Evolutionary conservation across 495 filamentous ascomycete genomes (phyloP).

Genomic region (Jackrogersella multiformis): DNA sequence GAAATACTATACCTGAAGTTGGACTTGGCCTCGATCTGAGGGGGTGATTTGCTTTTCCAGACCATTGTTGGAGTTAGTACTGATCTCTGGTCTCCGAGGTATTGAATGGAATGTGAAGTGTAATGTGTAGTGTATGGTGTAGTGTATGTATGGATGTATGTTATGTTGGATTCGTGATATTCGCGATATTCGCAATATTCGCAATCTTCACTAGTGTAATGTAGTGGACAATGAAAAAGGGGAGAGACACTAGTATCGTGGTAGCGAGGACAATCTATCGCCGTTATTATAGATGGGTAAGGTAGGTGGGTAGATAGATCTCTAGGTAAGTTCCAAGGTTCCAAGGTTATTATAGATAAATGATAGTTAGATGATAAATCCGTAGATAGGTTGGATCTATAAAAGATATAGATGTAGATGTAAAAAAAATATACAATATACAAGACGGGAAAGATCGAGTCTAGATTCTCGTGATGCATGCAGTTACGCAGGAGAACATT

Average conservation of each 20-base stretch:
- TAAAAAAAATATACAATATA: neutral
- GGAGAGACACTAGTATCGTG: neutral
- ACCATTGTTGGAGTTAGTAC: conserved; percentile 19
- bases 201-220: conserved; percentile 1
- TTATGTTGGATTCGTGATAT: conserved; percentile 2
- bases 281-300: neutral
- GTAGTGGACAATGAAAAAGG: neutral
- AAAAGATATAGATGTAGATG: neutral
- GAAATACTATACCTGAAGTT: conserved; percentile 24
- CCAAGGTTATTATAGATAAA: too few species aligned
- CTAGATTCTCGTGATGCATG: neutral
- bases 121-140: too few species aligned
- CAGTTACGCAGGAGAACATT: conserved; percentile 10
- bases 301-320: neutral
- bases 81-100: neutral
- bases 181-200: neutral
- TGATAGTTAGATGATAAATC: too few species aligned
- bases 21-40: conserved; percentile 32
- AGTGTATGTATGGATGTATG: neutral
- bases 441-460: neutral
- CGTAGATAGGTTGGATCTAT: too few species aligned
- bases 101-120: neutral
- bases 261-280: neutral
- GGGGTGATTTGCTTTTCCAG: conserved; percentile 28
- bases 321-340: neutral